Evolutionary conservation across 495 filamentous ascomycete species (phyloP).

Genomic region (Podospora sp.): DNA sequence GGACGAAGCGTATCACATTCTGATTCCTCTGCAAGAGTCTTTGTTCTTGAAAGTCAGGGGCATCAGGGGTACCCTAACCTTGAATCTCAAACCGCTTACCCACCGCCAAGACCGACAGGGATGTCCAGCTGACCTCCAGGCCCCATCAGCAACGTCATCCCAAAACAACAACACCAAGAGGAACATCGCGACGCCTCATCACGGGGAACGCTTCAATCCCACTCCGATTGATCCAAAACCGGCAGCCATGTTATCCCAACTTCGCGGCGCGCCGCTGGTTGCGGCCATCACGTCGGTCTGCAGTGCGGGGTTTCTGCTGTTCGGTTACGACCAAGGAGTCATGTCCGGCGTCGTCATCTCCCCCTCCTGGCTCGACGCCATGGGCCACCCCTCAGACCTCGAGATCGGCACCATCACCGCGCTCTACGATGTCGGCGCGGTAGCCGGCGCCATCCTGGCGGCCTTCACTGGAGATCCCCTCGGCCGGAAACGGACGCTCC

Average conservation of each 20-base stretch:
- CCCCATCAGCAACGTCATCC: constrained; percentile 2
- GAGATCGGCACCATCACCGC: constrained; percentile 68
- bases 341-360: constrained; percentile 53
- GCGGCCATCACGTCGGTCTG: constrained; percentile 59
- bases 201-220: not conserved
- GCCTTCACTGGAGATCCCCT: constrained; percentile 45
- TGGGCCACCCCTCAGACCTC: constrained; percentile 43
- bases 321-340: constrained; percentile 49
- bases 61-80: constrained; percentile 1
- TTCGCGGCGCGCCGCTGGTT: constrained; percentile 18
- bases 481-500: constrained; percentile 59
- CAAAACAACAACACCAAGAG: not conserved
- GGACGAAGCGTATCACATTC: too few relatives aligned
- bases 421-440: constrained; percentile 54
- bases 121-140: not conserved
- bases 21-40: too few relatives aligned
- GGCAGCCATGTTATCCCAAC: not conserved
- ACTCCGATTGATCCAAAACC: not conserved
- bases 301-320: constrained; percentile 47
- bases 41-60: too few relatives aligned
- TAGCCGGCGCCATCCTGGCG: constrained; percentile 41
- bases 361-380: constrained; percentile 37
- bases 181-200: not conserved
- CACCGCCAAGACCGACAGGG: constrained; percentile 1
- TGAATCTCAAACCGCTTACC: not conserved